Base-by-base conservation (phyloP, 2,329 filamentous ascomycete species). In the Karstenula rhodostoma region DNA sequence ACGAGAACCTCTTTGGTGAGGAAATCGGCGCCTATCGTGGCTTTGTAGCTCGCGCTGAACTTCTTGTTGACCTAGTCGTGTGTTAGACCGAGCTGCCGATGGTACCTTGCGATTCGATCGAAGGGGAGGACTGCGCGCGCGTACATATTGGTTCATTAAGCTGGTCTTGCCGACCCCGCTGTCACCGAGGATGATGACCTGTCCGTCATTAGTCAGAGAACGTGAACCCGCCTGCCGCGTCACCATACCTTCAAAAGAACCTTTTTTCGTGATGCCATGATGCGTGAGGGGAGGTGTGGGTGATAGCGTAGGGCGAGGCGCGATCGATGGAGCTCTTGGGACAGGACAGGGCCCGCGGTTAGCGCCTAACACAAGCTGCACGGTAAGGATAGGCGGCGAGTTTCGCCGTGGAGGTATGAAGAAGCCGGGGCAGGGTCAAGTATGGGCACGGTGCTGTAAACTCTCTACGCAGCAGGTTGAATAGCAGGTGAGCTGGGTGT, bases 131-230 rank as follows among this genome's bases (percentile, higher is more conserved):
- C 60, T 32, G 54, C 15, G 29, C 7, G 54, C 61, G 33, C 91
- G 80, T 89, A 98, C 95, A 92, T 98, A 99, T 98, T 99, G 95
- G 84, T 99, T 99, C 95, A 99, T 99, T 87, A 99, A 89, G 82
- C 93, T 97, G 63, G 95, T 99, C 87, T 99, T 99, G 79, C 95
- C 95, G 65, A 99, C 95, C 83, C 95, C 95, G 81, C 94, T 98
- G 81, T 99, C 95, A 73, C 95, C 95, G 72, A 99, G 90, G 82
- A 99, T 98, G 76, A 99, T 99, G 76, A 99, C 94, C 94, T 98
- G 58, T 35, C 51, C 29, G 53, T 56, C 61, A 56, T 74, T 55
- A 74, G 68, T 47, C 3, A 29, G 8, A 37, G 3, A 40, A 15
- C 37, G 4, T 12, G 13, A n/a, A 19, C 23, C 19, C 1, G 12